phyloP scores from a whole-genome alignment of 2,329 filamentous ascomycete genomes.

The Pseudovirgaria hyperparasitica region DNA sequence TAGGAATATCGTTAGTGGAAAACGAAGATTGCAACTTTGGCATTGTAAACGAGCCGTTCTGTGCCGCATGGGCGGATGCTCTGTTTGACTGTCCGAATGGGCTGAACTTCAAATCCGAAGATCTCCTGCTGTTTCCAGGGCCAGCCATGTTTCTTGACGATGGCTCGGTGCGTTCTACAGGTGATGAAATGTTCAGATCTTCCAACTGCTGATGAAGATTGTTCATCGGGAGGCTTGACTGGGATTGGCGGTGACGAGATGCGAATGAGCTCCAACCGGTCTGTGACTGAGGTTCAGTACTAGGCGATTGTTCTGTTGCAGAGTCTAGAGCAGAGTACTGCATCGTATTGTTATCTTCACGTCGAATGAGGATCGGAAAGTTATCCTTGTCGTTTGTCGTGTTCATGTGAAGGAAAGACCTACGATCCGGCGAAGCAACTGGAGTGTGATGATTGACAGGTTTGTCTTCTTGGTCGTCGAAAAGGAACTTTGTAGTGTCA shows the following conservation, averaged over 20 bases:
- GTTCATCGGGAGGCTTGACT: conserved; percentile 47
- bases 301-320: conserved; percentile 55
- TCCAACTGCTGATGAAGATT: conserved; percentile 30
- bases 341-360: conserved; percentile 38
- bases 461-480: conserved; percentile 57
- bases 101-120: conserved; percentile 32
- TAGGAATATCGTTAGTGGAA: conserved; percentile 80
- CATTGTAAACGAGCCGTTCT: conserved; percentile 47
- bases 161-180: conserved; percentile 27
- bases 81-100: conserved; percentile 30
- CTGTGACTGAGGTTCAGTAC: conserved; percentile 40
- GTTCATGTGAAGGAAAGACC: conserved; percentile 57
- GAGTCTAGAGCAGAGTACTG: conserved; percentile 73
- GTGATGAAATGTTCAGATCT: conserved; percentile 21
- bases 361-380: conserved; percentile 75
- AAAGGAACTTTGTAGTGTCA: conserved; percentile 75
- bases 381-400: conserved; percentile 67
- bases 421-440: conserved; percentile 50
- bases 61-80: conserved; percentile 29
- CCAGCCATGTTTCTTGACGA: conserved; percentile 23
- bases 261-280: conserved; percentile 47
- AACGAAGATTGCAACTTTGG: conserved; percentile 78
- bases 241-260: conserved; percentile 52
- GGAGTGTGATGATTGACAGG: conserved; percentile 32
- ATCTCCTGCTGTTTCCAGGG: conserved; percentile 30